phyloP scores from a whole-genome alignment of 2,329 filamentous ascomycete genomes.

The Aspergillus sp. region DNA sequence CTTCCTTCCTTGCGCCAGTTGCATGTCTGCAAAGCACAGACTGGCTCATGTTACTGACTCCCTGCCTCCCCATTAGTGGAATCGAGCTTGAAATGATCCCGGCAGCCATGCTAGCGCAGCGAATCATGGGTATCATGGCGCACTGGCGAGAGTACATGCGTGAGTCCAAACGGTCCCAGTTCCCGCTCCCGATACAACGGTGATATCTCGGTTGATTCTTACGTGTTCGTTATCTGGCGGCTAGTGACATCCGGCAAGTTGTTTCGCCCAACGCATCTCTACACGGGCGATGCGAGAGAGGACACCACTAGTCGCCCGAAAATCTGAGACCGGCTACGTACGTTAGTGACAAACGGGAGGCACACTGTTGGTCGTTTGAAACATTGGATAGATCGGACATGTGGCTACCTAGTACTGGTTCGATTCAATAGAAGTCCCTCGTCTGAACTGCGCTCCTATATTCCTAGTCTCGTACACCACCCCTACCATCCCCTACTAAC shows the following conservation, averaged over 20 bases:
- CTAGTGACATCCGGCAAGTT: conserved; percentile 29
- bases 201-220: conserved; percentile 16
- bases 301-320: conserved; percentile 6
- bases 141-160: conserved; percentile 36
- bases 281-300: conserved; percentile 20
- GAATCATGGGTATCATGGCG: conserved; percentile 34
- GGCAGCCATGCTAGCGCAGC: conserved; percentile 30
- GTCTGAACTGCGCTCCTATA: background rate
- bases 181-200: background rate
- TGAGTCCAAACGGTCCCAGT: conserved; percentile 13
- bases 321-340: conserved; percentile 11
- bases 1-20: background rate
- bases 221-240: background rate
- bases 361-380: background rate
- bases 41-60: background rate
- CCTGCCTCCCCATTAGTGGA: conserved; percentile 17
- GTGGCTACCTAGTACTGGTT: background rate
- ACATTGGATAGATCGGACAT: background rate
- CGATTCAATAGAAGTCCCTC: background rate
- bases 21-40: no score
- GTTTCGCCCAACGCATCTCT: conserved; percentile 30
- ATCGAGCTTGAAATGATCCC: conserved; percentile 32
- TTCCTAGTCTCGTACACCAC: background rate
- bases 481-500: no score
- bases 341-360: background rate